phyloP scores from a whole-genome alignment of 805 yeast species.

The Candida insectorum region DNA sequence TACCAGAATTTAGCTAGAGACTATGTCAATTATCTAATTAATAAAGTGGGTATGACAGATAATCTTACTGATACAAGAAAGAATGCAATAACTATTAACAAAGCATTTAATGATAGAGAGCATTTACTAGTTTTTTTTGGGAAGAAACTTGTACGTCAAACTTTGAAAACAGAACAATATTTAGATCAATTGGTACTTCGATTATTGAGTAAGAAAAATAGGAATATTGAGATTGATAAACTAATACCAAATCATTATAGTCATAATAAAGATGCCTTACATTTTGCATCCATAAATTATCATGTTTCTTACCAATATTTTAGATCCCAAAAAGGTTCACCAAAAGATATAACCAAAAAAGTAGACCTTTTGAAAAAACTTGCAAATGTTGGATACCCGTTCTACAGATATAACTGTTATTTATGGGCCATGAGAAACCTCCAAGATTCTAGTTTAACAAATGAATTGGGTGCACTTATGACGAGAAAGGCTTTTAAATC shows the following conservation, averaged over 20 bases:
- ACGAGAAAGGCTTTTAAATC: slow-evolving; percentile 7
- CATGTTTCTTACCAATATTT: neutral
- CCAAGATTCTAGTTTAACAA: neutral
- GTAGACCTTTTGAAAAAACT: neutral
- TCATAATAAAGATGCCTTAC: no score
- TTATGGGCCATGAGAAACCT: neutral
- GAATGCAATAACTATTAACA: neutral
- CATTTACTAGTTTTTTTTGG: no score
- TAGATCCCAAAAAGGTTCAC: neutral
- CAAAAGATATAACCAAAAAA: neutral
- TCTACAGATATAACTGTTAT: slow-evolving; percentile 1
- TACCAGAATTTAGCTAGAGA: neutral
- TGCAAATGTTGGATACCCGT: slow-evolving; percentile 3
- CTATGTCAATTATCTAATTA: neutral
- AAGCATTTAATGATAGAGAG: neutral
- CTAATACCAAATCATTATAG: no score
- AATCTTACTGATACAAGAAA: neutral
- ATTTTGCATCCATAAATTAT: slow-evolving; percentile 2
- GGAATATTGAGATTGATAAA: no score
- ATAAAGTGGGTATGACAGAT: neutral
- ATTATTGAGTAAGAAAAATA: no score
- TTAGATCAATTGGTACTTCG: no score
- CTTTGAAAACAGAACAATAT: no score
- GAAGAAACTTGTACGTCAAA: no score
- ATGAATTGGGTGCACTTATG: neutral